phyloP scores from a whole-genome alignment of 257 asterid species.

The Solanum rostratum region DNA sequence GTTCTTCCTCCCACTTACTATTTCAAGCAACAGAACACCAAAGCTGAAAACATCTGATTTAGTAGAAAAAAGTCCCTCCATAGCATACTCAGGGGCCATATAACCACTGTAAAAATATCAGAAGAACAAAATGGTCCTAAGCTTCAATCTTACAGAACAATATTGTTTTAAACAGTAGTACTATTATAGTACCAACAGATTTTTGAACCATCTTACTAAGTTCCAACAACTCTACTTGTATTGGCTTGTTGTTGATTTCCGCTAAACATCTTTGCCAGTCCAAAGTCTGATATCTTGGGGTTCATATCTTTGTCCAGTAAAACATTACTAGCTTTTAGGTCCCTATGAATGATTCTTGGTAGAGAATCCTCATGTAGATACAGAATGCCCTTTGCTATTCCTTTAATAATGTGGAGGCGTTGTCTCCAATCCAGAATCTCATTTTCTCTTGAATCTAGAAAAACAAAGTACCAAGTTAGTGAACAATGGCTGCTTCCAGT shows the following conservation, averaged over 20 bases:
- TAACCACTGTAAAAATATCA: neutral
- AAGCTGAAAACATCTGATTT: conserved; percentile 2
- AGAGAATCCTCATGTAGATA: conserved; percentile 1
- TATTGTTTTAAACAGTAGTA: neutral
- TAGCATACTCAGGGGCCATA: neutral
- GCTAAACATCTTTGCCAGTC: neutral
- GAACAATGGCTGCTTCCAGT: no score
- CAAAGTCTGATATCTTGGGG: conserved; percentile 1
- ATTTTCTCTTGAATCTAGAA: neutral
- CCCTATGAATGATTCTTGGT: neutral
- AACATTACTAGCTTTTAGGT: neutral
- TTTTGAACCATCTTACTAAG: neutral
- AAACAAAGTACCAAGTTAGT: neutral
- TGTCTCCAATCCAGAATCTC: neutral
- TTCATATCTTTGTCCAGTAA: conserved; percentile 1
- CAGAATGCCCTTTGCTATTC: neutral
- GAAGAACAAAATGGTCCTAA: neutral
- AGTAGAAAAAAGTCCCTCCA: neutral
- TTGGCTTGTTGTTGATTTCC: neutral
- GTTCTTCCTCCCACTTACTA: neutral
- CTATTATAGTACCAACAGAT: no score
- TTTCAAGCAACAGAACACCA: no score
- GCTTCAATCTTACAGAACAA: neutral
- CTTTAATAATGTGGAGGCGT: neutral
- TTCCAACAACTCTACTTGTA: conserved; percentile 7